Base-by-base conservation (phyloP, 1,284 basidiomycete genomes). In the Ceratobasidium sp. region DNA sequence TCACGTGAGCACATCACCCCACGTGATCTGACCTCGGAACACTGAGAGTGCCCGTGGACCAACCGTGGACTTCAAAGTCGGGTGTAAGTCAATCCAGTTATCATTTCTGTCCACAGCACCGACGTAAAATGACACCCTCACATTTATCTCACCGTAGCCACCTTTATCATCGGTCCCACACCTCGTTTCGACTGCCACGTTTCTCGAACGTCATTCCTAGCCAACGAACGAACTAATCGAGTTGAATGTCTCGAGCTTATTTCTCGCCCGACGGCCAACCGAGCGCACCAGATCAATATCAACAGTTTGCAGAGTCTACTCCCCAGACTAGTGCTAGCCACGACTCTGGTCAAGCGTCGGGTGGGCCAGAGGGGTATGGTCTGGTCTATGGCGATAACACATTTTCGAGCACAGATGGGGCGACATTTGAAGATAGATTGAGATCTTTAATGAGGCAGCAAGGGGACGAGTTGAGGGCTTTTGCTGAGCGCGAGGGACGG, bases 401-500 rank as follows among this genome's bases (percentile, higher is more conserved):
- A 5, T 75, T 75, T 75, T 50, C 59, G 4, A 44, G 61, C 9
- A 12, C 70, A 1, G 71, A 75, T 26, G 71, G 59, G 9, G 4
- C 71, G 61, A 65, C 71, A 17, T 75, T 64, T 46, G 71, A 75
- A 28, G 71, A 75, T 12, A 20, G 71, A 6, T 28, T 75, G 33
- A 48, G 71, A 17, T 15, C 48, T 20, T 46, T 75, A 13, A 75
- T 75, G 71, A 64, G 71, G 23, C 59, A 62, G 61, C 78, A 78
- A 46, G 73, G 50, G 10, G 73, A 69, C n/a, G 78, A 73, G 17
- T 15, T 78, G 48, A 42, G 54, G 20, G 56, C 78, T 33, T 78
- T 78, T 76, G 71, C 71, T 1, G 71, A 76, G 17, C 54, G 78
- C 44, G 71, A 78, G 48, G 71, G 54, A 26, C 64, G 61, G n/a